phyloP scores from a whole-genome alignment of 2,329 filamentous ascomycete species.

The Colletotrichum caudatum region DNA sequence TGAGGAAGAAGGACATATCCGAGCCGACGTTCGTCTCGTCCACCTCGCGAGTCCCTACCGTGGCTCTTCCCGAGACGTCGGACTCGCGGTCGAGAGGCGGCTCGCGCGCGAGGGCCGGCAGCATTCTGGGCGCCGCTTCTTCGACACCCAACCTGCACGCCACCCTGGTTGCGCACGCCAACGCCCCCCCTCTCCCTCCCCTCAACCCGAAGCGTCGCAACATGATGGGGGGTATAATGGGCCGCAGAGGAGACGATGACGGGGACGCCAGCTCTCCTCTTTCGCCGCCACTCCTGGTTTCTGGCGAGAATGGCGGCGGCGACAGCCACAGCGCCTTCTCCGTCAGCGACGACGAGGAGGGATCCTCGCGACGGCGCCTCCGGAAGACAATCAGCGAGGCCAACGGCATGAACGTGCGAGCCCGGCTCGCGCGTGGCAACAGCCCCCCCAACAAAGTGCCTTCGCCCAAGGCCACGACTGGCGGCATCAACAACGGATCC shows the following conservation, averaged over 20 bases:
- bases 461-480: conserved; percentile 47
- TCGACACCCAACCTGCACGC: conserved; percentile 56
- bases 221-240: too few species aligned
- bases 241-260: conserved; percentile 52
- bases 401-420: conserved; percentile 49
- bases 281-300: conserved; percentile 42
- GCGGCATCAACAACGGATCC: conserved; percentile 46
- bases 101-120: conserved; percentile 55
- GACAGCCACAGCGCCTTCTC: conserved; percentile 47
- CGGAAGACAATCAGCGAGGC: conserved; percentile 59
- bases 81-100: conserved; percentile 51
- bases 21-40: conserved; percentile 63
- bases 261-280: conserved; percentile 50
- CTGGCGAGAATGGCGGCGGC: conserved; percentile 5
- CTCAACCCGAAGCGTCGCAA: conserved; percentile 69
- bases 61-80: conserved; percentile 53
- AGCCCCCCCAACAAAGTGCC: conserved; percentile 44
- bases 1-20: conserved; percentile 63
- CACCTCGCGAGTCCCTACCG: conserved; percentile 59
- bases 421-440: conserved; percentile 46
- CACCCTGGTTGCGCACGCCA: conserved; percentile 49
- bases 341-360: conserved; percentile 56
- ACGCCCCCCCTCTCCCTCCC: conserved; percentile 66
- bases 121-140: conserved; percentile 48
- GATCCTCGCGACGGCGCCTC: conserved; percentile 54